A percentile compares a stretch with the other conserved stretches of the same genome.
Evolutionary conservation across 1,284 basidiomycete species (phyloP).

Genomic region (Puccinia novopanici): DNA sequence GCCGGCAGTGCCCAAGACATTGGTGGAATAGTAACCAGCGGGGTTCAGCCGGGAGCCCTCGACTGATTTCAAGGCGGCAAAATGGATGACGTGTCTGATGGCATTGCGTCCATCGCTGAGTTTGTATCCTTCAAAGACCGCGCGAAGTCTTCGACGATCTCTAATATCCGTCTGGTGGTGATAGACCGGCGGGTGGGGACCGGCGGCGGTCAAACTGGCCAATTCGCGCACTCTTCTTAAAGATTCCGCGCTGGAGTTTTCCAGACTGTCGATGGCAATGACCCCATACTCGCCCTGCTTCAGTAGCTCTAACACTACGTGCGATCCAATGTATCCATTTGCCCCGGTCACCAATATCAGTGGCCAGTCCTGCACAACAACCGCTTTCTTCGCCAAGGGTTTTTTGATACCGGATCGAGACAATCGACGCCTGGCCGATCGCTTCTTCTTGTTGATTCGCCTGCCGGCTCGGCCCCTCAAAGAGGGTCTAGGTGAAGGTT

Average conservation of each 20-base stretch:
- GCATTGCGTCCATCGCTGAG: constrained; percentile 17
- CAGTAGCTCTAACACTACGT: constrained; percentile 44
- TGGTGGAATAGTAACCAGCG: constrained; percentile 37
- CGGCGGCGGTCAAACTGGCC: background rate
- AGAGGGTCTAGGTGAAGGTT: background rate
- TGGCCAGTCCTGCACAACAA: constrained; percentile 20
- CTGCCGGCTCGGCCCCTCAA: constrained; percentile 3
- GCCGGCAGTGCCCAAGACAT: constrained; percentile 34
- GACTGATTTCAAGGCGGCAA: constrained; percentile 48
- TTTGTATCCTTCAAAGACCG: constrained; percentile 25
- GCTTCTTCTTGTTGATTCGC: constrained; percentile 8
- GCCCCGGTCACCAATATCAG: constrained; percentile 46
- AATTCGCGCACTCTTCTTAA: constrained; percentile 14
- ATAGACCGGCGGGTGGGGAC: constrained; percentile 20
- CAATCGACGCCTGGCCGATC: background rate
- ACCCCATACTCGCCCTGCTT: constrained; percentile 28
- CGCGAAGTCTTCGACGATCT: constrained; percentile 7
- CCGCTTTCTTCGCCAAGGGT: background rate
- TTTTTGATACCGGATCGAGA: background rate
- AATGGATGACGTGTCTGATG: constrained; percentile 45
- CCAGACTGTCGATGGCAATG: constrained; percentile 37
- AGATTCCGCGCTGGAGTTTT: constrained; percentile 33
- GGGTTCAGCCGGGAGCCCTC: constrained; percentile 34
- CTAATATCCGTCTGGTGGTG: constrained; percentile 38
- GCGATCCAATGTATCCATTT: constrained; percentile 48